A percentile compares a stretch with the other conserved stretches of the same genome.
phyloP scores from a whole-genome alignment of 139 green algal genomes.

The Tetratostichococcus sp. region DNA sequence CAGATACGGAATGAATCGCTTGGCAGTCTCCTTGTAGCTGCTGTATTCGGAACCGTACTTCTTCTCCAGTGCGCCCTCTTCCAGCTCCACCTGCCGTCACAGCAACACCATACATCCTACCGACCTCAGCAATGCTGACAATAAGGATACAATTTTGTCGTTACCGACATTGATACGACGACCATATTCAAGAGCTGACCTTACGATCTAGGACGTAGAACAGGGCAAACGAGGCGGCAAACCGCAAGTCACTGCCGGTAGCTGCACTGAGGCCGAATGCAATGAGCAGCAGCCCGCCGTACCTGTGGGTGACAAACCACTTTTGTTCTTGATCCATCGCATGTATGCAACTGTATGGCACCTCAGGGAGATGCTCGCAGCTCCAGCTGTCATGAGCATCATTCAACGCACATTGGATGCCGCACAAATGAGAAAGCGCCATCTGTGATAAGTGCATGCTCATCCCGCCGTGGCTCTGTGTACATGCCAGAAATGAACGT shows the following conservation, averaged over 20 bases:
- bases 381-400: neutral
- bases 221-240: neutral
- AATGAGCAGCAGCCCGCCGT: neutral
- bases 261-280: neutral
- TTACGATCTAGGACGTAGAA: neutral
- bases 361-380: too few relatives aligned
- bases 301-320: neutral
- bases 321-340: too few relatives aligned
- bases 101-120: neutral
- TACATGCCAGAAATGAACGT: neutral
- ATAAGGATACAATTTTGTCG: too few relatives aligned
- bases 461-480: neutral
- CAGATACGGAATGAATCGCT: neutral
- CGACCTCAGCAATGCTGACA: neutral
- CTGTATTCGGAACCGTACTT: neutral
- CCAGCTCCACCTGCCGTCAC: neutral
- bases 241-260: neutral
- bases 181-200: too few relatives aligned
- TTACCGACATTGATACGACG: too few relatives aligned
- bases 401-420: neutral
- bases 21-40: neutral
- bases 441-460: neutral
- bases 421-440: neutral
- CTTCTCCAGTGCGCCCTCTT: neutral
- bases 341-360: too few relatives aligned